Conservation (phyloP, 1,284 basidiomycete genomes). For the Heterobasidion annosum region DNA sequence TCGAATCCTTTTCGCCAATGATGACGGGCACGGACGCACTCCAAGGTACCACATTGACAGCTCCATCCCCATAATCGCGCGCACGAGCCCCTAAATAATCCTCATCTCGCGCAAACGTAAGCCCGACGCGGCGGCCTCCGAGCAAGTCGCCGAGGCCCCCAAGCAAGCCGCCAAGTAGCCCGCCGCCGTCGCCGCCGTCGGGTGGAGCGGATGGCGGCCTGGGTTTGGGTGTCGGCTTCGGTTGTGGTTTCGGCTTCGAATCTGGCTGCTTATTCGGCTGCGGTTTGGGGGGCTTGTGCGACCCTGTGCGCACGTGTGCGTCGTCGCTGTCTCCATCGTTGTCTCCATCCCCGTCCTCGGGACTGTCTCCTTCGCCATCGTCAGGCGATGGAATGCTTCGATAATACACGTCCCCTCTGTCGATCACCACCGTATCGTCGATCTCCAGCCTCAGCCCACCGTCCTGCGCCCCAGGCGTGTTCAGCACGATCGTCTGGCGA, state of each 20-base stretch:
- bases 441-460: conserved; percentile 34
- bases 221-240: background rate
- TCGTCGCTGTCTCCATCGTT: background rate
- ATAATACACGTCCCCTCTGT: conserved; percentile 51
- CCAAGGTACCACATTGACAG: too few species aligned
- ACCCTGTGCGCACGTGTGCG: too few species aligned
- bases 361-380: background rate
- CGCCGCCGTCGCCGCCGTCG: background rate
- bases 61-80: background rate
- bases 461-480: conserved; percentile 50
- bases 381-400: conserved; percentile 27
- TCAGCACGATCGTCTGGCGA: conserved; percentile 54
- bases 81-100: background rate
- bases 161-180: background rate
- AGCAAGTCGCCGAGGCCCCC: background rate
- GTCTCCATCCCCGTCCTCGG: background rate
- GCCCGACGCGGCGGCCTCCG: background rate
- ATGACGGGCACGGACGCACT: too few species aligned
- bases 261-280: too few species aligned
- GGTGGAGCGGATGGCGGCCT: background rate
- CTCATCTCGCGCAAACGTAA: background rate
- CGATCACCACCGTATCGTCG: conserved; percentile 43
- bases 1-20: too few species aligned
- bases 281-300: too few species aligned
- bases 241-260: too few species aligned